A percentile compares a stretch with the other conserved stretches of the same genome.
phyloP scores from a whole-genome alignment of 192 early-diverging fungal genomes.

The Entomortierella parvispora region DNA sequence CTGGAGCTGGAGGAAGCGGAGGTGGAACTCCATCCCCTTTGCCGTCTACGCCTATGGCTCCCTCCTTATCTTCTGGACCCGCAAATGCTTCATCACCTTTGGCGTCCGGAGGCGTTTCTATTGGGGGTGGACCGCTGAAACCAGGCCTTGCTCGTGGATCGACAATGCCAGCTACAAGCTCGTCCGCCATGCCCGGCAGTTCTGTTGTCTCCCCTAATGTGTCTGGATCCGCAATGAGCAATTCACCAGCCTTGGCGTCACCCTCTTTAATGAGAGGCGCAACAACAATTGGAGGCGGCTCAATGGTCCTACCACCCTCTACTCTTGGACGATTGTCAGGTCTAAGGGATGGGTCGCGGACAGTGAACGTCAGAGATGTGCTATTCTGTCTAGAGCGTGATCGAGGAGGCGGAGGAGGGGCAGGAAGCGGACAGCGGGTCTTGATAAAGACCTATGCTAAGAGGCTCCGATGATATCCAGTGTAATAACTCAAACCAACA shows the following conservation, averaged over 20 bases:
- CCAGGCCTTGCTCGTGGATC: constrained; percentile 16
- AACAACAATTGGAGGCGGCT: constrained; percentile 8
- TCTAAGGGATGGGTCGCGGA: constrained; percentile 18
- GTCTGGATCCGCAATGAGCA: too few species aligned
- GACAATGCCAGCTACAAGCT: constrained; percentile 13
- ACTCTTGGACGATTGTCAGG: constrained; percentile 28
- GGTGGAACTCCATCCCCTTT: constrained; percentile 24
- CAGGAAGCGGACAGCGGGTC: constrained; percentile 51
- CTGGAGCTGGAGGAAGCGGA: constrained; percentile 14
- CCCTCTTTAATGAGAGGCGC: background rate
- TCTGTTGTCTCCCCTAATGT: background rate
- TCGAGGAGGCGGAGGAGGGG: constrained; percentile 54
- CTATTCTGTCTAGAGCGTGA: constrained; percentile 81
- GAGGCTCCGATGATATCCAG: constrained; percentile 34
- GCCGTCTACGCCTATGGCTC: constrained; percentile 11
- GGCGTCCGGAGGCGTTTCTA: constrained; percentile 22
- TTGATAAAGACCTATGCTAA: constrained; percentile 61
- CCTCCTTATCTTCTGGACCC: constrained; percentile 4
- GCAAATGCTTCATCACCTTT: constrained; percentile 22
- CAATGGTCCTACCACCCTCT: constrained; percentile 32
- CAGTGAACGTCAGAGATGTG: constrained; percentile 78
- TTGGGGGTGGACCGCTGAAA: constrained; percentile 1
- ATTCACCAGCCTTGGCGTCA: too few species aligned
- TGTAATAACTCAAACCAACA: too few species aligned
- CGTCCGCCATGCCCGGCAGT: background rate